Percentiles rank a stretch among this genome's conserved stretches.
Evolutionary conservation across 306 rosid genomes (phyloP).

Genomic region (Vigna mungo): DNA sequence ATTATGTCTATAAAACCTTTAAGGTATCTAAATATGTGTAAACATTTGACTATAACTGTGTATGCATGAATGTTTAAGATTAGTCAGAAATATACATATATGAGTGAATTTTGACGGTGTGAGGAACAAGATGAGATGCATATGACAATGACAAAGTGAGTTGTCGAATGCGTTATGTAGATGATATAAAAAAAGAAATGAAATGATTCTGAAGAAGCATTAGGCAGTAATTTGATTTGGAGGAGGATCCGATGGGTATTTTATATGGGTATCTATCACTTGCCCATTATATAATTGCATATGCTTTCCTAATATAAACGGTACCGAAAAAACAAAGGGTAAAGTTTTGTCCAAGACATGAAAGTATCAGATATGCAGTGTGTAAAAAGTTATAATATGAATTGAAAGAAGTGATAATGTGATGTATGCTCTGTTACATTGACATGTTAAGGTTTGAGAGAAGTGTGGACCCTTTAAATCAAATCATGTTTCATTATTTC

Average conservation of each 20-base stretch:
- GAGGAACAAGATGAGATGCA: too few species aligned
- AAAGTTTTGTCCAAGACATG: constrained; percentile 5
- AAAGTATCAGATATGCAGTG: background rate
- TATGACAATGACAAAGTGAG: too few species aligned
- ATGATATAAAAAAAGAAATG: too few species aligned
- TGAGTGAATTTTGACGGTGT: too few species aligned
- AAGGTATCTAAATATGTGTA: too few species aligned
- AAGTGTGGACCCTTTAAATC: constrained; percentile 12
- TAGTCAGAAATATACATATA: too few species aligned
- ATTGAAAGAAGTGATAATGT: background rate
- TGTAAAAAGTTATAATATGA: background rate
- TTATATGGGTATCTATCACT: background rate
- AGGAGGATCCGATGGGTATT: background rate
- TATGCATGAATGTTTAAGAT: too few species aligned
- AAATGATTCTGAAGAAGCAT: too few species aligned
- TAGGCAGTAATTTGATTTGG: too few species aligned
- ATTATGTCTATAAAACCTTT: too few species aligned
- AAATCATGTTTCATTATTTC: constrained; percentile 16
- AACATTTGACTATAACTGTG: too few species aligned
- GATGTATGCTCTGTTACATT: background rate
- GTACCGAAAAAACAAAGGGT: background rate
- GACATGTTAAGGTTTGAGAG: background rate
- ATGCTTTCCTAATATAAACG: constrained; percentile 15
- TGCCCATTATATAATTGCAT: constrained; percentile 9
- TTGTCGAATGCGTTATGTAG: too few species aligned